Percentiles rank a stretch among this genome's conserved stretches.
Conservation (phyloP, 2,329 filamentous ascomycete species). For the Diplodia mutila region DNA sequence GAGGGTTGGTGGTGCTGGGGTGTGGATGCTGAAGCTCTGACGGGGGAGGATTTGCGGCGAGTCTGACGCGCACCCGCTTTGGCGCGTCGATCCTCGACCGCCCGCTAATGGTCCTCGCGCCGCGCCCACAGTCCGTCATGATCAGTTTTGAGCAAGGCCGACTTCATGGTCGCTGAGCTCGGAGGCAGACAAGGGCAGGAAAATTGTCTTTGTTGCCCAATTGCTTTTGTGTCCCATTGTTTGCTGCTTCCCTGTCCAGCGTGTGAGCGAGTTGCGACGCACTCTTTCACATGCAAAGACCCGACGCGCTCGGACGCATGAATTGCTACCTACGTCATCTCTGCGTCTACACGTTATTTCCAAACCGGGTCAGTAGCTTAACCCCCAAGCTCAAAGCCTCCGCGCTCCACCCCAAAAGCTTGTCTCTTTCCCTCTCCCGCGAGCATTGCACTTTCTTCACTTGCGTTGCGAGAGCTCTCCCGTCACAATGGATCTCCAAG, state of each 20-base stretch:
- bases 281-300: constrained; percentile 12
- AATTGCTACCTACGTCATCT: constrained; percentile 7
- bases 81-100: not conserved
- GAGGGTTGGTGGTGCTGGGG: not conserved
- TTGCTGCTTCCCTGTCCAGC: not conserved
- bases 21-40: not conserved
- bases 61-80: not conserved
- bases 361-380: constrained; percentile 1
- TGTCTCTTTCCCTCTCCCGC: not conserved
- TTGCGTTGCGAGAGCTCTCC: not conserved
- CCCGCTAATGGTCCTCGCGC: not conserved
- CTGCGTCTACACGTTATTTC: not conserved
- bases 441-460: not conserved
- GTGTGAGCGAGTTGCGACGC: not conserved
- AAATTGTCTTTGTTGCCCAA: not conserved
- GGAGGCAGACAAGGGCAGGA: too few relatives aligned
- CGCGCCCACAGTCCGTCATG: not conserved
- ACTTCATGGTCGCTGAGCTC: not conserved
- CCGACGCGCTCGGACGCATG: not conserved
- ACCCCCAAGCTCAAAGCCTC: not conserved
- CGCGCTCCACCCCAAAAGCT: not conserved
- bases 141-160: not conserved
- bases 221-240: not conserved
- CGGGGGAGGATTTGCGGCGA: not conserved
- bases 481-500: constrained; percentile 24